Percentiles rank a stretch among this genome's conserved stretches.
phyloP scores from a whole-genome alignment of 345 rosid genomes.

The Ceriops tagal region DNA sequence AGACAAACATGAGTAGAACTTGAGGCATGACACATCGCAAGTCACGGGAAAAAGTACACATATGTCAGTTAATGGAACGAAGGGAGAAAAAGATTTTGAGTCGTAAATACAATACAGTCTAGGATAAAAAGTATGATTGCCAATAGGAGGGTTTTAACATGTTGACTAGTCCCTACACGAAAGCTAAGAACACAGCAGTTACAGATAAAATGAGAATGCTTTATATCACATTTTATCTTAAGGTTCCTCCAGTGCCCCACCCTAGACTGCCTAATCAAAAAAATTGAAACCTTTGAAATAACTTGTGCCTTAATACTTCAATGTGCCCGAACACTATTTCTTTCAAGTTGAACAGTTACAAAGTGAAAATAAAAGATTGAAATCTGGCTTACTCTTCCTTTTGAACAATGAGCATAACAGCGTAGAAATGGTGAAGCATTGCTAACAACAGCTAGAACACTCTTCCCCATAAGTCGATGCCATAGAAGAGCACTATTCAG shows the following conservation, averaged over 20 bases:
- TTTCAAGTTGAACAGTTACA: not conserved
- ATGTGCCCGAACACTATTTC: not conserved
- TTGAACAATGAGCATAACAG: constrained; percentile 83
- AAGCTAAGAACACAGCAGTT: no score
- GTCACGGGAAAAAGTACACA: no score
- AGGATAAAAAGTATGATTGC: no score
- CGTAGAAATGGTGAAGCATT: constrained; percentile 63
- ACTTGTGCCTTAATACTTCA: not conserved
- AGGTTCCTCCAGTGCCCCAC: not conserved
- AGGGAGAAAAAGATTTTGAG: no score
- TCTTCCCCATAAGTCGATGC: constrained; percentile 94
- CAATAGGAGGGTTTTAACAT: no score
- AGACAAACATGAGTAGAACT: no score
- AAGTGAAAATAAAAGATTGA: constrained; percentile 1
- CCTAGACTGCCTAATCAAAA: not conserved
- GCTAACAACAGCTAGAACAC: constrained; percentile 48
- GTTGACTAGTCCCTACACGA: no score
- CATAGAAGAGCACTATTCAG: constrained; percentile 78
- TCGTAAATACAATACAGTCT: no score
- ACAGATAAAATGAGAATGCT: constrained; percentile 2
- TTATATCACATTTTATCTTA: not conserved
- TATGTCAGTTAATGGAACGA: no score
- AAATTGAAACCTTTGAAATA: not conserved
- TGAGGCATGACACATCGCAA: not conserved
- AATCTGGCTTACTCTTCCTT: constrained; percentile 71